phyloP scores from a whole-genome alignment of 768 basidiomycete genomes.

The Leccinum disarticulatum region DNA sequence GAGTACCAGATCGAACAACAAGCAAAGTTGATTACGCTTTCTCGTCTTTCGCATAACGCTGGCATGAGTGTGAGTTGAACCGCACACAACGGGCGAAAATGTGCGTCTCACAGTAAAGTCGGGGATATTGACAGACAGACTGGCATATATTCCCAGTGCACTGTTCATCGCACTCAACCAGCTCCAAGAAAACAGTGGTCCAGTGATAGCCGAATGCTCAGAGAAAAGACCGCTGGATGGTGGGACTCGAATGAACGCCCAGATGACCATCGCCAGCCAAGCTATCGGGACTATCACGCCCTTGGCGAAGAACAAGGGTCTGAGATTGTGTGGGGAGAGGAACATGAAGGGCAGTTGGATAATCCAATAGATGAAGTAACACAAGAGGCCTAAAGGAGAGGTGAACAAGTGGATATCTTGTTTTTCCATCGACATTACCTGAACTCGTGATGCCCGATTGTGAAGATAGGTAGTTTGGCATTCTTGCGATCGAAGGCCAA shows the following conservation, averaged over 20 bases:
- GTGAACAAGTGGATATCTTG: neutral
- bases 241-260: slow-evolving; percentile 73
- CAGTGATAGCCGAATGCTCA: slow-evolving; percentile 44
- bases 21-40: slow-evolving; percentile 21
- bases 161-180: slow-evolving; percentile 79
- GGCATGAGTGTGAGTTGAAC: slow-evolving; percentile 5
- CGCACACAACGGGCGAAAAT: neutral
- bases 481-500: slow-evolving; percentile 66
- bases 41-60: slow-evolving; percentile 73
- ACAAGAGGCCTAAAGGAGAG: slow-evolving; percentile 53
- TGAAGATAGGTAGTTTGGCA: slow-evolving; percentile 64
- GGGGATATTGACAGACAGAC: slow-evolving; percentile 76
- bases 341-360: slow-evolving; percentile 76
- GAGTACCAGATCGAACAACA: neutral
- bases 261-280: slow-evolving; percentile 73
- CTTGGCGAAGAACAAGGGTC: slow-evolving; percentile 74
- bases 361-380: slow-evolving; percentile 77
- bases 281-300: slow-evolving; percentile 61
- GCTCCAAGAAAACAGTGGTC: slow-evolving; percentile 64
- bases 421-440: slow-evolving; percentile 33
- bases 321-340: slow-evolving; percentile 74
- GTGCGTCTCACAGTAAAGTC: slow-evolving; percentile 63
- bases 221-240: slow-evolving; percentile 58
- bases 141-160: slow-evolving; percentile 71
- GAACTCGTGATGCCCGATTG: slow-evolving; percentile 62